Conservation (phyloP, 2,329 filamentous ascomycete species). For the Aspergillus aculeatinus region DNA sequence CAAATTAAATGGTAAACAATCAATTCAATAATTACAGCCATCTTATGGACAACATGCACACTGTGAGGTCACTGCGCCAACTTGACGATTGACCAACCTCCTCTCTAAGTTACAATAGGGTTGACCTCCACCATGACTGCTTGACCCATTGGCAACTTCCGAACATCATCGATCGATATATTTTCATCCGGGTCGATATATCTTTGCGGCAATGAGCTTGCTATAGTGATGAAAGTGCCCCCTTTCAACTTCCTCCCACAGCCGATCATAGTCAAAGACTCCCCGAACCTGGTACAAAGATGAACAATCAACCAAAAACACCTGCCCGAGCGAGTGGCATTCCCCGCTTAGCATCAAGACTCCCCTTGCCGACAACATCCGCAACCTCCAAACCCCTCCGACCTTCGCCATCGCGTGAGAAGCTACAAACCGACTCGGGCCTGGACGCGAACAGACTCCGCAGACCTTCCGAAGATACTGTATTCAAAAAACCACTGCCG, state of each 20-base stretch:
- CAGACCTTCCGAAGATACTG: constrained; percentile 39
- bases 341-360: constrained; percentile 52
- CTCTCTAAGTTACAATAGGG: not conserved
- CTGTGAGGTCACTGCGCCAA: not conserved
- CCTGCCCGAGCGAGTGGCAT: constrained; percentile 40
- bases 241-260: not conserved
- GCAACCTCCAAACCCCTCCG: constrained; percentile 44
- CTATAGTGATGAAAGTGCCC: not conserved
- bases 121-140: not conserved
- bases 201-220: not conserved
- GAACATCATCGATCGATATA: not conserved
- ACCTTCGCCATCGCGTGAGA: constrained; percentile 50
- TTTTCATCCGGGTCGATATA: not conserved
- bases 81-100: not conserved
- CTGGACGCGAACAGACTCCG: constrained; percentile 38
- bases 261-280: not conserved
- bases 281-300: constrained; percentile 18
- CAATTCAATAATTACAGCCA: not conserved
- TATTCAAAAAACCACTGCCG: constrained; percentile 37
- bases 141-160: not conserved
- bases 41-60: not conserved
- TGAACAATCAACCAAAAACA: constrained; percentile 36
- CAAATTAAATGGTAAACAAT: constrained; percentile 1
- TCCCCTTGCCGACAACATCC: constrained; percentile 52
- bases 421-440: constrained; percentile 43